Percentiles rank a stretch among this genome's conserved stretches.
Evolutionary conservation across 129 eudicot species (phyloP).

Genomic region (Centrapalus pauciflorus): DNA sequence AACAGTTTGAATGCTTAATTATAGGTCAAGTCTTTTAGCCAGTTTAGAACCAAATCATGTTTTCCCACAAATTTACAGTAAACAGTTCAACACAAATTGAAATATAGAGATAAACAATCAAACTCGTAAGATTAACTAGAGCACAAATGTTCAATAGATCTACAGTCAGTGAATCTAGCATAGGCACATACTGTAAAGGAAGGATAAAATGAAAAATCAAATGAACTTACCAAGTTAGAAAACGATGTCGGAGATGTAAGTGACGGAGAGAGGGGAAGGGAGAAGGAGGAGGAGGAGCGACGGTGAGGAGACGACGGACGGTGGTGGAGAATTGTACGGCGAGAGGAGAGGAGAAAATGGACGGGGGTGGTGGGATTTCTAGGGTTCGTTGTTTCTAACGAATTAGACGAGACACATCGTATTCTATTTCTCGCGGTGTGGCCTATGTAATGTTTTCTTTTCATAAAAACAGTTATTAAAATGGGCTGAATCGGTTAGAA

Average conservation of each 20-base stretch:
- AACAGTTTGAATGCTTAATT: neutral
- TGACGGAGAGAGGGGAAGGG: neutral
- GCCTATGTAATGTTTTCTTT: neutral
- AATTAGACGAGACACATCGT: neutral
- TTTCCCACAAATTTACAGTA: neutral
- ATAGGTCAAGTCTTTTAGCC: neutral
- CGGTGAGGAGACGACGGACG: neutral
- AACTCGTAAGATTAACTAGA: neutral
- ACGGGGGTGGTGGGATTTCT: neutral
- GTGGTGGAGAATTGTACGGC: conserved; percentile 1
- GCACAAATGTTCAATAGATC: conserved; percentile 7
- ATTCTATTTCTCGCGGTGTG: neutral
- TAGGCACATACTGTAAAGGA: neutral
- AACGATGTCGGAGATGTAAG: neutral
- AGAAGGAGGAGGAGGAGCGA: neutral
- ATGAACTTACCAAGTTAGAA: conserved; percentile 13
- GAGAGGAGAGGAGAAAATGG: neutral
- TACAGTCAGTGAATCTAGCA: neutral
- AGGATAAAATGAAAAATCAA: neutral
- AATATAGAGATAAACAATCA: neutral
- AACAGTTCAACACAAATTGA: neutral
- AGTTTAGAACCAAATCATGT: neutral
- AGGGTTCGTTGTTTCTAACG: conserved; percentile 18
- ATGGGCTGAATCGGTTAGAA: too few species aligned
- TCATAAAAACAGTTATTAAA: too few species aligned